phyloP scores from a whole-genome alignment of 148 eudicot species.

The Rhododendron vialii region DNA sequence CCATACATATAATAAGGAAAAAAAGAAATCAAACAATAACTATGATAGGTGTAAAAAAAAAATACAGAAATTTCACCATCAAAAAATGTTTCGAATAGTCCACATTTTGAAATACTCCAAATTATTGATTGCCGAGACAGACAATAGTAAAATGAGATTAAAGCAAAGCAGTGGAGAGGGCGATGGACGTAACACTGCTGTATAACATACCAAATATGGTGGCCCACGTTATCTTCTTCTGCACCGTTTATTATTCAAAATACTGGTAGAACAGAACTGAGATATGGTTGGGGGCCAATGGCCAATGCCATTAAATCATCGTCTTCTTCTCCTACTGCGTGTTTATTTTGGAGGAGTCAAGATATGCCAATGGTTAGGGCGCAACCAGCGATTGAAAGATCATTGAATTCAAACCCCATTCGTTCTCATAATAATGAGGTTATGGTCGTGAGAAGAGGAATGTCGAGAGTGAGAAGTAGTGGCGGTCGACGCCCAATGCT shows the following conservation, averaged over 20 bases:
- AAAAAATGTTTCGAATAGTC: fast-evolving
- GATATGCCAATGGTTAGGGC: not conserved
- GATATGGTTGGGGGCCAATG: not conserved
- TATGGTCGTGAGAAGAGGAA: not conserved
- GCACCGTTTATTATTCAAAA: not conserved
- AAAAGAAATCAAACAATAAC: no score
- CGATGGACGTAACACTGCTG: no score
- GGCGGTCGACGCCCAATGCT: not conserved
- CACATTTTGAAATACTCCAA: no score
- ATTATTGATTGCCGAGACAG: fast-evolving
- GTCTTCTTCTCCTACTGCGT: not conserved
- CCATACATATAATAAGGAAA: no score
- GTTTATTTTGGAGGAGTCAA: not conserved
- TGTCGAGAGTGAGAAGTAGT: not conserved
- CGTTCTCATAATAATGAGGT: not conserved
- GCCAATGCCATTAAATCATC: not conserved
- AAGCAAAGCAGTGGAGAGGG: no score
- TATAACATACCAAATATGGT: not conserved
- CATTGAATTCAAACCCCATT: not conserved
- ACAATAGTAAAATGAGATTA: no score
- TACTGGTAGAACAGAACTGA: not conserved
- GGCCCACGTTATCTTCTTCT: not conserved
- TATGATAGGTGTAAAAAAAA: no score
- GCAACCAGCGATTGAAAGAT: not conserved
- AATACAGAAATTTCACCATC: no score